Base-by-base conservation (phyloP, 192 early-diverging fungal species). In the Coemansia sp. region DNA sequence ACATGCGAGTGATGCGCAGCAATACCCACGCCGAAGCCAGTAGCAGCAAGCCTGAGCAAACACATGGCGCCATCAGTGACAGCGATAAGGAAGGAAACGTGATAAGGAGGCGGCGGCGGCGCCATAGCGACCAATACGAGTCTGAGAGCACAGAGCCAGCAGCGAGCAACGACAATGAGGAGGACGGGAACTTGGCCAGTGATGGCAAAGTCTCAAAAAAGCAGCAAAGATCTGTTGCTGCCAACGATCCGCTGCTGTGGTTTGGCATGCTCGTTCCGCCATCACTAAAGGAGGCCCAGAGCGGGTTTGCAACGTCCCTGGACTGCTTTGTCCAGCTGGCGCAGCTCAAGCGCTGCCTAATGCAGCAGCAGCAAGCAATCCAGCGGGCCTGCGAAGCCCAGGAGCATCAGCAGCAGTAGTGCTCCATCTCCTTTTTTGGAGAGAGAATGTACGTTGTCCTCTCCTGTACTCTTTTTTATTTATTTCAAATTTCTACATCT, bases 191-290 rank as follows among this genome's bases (percentile, higher is more conserved):
- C n/a, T 45, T 20, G 40, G 36, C 39, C 15, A 43, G 25, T 2
- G 67, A 61, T 17, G 14, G 22, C 10, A 25, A 54, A 35, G 45
- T 29, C 29, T 15, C 42, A 6, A 37, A 20, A 39, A 36, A 64
- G 47, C 4, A 51, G 47, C 32, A 38, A 22, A 60, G 51, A 17
- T n/a, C 56, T 1, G 35, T 7, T 37, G 56, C 29, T 12, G 59
- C 42, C 10, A 60, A 47, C 29, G 74, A 82, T 57, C 79, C 79
- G 70, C 64, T 82, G 25, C 61, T 72, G 56, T 82, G 79, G 79
- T 82, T 82, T 41, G 79, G 79, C 40, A 70, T 76, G 74, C 60
- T 82, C n/a, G 74, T 73, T n/a, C 79, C 79, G 56, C 79, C 79
- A 2, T 32, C 62, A 22, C 74, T 82, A 29, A 75, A 67, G 35